phyloP scores from a whole-genome alignment of 768 basidiomycete species.

The Strobilomyces dryophilus region DNA sequence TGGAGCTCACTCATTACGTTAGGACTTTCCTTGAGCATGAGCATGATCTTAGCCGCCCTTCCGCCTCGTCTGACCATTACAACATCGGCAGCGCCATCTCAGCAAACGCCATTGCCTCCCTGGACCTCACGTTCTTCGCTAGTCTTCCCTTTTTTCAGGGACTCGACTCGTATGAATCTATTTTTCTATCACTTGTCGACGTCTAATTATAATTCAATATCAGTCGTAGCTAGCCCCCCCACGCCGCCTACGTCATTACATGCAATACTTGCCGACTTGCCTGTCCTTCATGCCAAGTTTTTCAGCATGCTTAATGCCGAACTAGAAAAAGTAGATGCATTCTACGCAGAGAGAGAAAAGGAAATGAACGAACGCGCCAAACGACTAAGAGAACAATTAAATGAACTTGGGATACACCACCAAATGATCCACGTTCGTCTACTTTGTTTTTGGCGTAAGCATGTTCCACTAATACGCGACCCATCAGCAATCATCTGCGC shows the following conservation, averaged over 20 bases:
- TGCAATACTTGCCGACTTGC: conserved; percentile 50
- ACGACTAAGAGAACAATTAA: conserved; percentile 60
- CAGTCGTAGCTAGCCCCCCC: conserved; percentile 4
- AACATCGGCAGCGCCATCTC: not conserved
- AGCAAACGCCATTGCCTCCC: not conserved
- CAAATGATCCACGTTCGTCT: conserved; percentile 49
- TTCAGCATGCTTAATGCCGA: conserved; percentile 75
- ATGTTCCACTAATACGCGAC: not conserved
- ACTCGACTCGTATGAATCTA: conserved; percentile 10
- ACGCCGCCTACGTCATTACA: conserved; percentile 36
- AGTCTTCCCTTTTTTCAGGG: not conserved
- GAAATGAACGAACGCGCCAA: conserved; percentile 49
- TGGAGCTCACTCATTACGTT: not conserved
- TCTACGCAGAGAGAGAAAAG: conserved; percentile 70
- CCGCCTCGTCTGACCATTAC: not conserved
- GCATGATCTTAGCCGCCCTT: not conserved
- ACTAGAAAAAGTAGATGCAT: conserved; percentile 79
- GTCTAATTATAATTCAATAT: not conserved
- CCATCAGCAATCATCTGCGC: conserved; percentile 12
- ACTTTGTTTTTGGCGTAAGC: not conserved
- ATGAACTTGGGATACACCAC: conserved; percentile 69
- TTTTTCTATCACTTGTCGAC: not conserved
- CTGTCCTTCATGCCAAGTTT: conserved; percentile 62
- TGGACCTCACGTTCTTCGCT: not conserved
- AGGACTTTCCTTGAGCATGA: conserved; percentile 8